phyloP scores from a whole-genome alignment of 2,329 filamentous ascomycete species.

The Fusarium neocosmosporiellum region DNA sequence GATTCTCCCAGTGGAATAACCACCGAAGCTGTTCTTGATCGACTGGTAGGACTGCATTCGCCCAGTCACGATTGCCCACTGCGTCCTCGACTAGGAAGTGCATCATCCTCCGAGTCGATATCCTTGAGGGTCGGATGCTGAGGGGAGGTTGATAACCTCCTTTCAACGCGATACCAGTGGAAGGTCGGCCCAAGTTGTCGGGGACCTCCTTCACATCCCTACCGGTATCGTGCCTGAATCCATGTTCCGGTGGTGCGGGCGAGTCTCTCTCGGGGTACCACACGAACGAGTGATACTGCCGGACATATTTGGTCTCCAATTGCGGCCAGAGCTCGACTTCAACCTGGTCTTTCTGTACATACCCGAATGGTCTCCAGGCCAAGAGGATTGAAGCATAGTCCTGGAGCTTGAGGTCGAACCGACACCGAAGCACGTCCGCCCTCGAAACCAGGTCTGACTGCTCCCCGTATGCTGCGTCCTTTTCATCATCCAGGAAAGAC shows the following conservation, averaged over 20 bases:
- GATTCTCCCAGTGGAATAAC: neutral
- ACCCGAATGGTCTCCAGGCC: conserved; percentile 1
- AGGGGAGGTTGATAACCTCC: neutral
- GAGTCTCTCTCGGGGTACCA: neutral
- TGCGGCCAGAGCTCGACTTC: neutral
- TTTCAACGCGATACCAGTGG: neutral
- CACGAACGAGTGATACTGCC: neutral
- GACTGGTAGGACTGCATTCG: neutral
- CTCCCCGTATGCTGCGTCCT: neutral
- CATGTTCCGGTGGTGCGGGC: neutral
- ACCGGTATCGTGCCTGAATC: neutral
- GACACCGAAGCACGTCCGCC: neutral
- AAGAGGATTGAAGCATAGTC: neutral
- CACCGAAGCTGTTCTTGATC: neutral
- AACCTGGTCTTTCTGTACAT: neutral
- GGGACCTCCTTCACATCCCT: neutral
- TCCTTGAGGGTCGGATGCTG: neutral
- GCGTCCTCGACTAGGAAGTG: neutral
- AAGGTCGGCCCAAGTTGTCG: neutral
- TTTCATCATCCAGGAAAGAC: neutral
- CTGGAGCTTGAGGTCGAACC: conserved; percentile 1
- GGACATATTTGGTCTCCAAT: neutral
- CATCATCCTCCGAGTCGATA: neutral
- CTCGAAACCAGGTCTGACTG: neutral
- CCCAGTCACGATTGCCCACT: neutral